Percentiles rank a stretch among this genome's conserved stretches.
Evolutionary conservation across 768 basidiomycete species (phyloP).

Genomic region (Tricholoma hemisulphureum): DNA sequence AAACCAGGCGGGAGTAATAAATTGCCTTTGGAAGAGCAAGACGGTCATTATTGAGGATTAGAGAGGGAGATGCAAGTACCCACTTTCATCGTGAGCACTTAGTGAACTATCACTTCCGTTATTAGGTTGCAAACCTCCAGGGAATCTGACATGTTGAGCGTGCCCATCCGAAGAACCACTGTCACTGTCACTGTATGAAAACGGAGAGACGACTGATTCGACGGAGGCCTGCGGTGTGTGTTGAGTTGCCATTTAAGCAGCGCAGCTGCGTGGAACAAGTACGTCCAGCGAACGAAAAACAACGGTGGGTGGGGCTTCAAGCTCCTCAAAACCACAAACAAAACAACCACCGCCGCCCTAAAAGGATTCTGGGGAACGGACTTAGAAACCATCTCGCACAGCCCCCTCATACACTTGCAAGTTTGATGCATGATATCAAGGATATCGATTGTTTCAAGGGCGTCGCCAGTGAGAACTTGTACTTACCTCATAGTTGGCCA

Average conservation of each 20-base stretch:
- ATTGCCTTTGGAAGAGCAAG: background rate
- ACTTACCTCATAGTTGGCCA: no score
- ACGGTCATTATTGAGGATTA: background rate
- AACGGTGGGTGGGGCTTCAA: slow-evolving; percentile 21
- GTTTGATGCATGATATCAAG: slow-evolving; percentile 21
- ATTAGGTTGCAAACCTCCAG: slow-evolving; percentile 19
- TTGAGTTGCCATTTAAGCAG: slow-evolving; percentile 22
- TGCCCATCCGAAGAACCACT: slow-evolving; percentile 14
- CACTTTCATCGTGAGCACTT: slow-evolving; percentile 17
- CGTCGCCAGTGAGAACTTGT: no score
- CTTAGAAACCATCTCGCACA: slow-evolving; percentile 21
- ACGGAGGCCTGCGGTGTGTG: slow-evolving; percentile 25
- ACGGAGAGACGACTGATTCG: slow-evolving; percentile 27
- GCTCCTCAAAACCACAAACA: slow-evolving; percentile 16
- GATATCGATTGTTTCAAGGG: slow-evolving; percentile 6
- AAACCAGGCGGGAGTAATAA: background rate
- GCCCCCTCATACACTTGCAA: slow-evolving; percentile 11
- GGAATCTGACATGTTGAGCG: slow-evolving; percentile 18
- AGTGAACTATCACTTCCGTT: slow-evolving; percentile 20
- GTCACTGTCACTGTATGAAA: slow-evolving; percentile 13
- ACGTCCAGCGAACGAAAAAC: slow-evolving; percentile 24
- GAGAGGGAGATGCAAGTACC: background rate
- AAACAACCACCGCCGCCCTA: slow-evolving; percentile 10
- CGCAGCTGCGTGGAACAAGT: slow-evolving; percentile 24
- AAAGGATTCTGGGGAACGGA: slow-evolving; percentile 16